A percentile compares a stretch with the other conserved stretches of the same genome.
phyloP scores from a whole-genome alignment of 371 early-diverging fungal genomes.

The Apophysomyces sp. region DNA sequence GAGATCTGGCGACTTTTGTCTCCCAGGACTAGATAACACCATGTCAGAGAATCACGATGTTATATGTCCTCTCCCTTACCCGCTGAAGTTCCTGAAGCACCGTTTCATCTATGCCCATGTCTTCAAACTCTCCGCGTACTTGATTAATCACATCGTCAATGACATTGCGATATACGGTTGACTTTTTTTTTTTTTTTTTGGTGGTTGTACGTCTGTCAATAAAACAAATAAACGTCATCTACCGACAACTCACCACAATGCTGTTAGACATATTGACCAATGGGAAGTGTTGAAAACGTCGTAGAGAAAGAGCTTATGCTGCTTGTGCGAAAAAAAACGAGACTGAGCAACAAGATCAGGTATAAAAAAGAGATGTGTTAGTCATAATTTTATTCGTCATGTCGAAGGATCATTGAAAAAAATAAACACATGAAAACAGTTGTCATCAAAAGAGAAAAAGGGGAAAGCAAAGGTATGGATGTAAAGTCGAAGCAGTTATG shows the following conservation, averaged over 20 bases:
- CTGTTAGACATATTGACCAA: constrained; percentile 40
- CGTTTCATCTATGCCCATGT: constrained; percentile 87
- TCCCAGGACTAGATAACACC: constrained; percentile 74
- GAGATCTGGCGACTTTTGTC: constrained; percentile 72
- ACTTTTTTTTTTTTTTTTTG: no score
- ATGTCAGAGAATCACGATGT: background rate
- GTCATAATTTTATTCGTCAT: background rate
- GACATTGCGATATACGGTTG: constrained; percentile 83
- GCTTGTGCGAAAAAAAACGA: background rate
- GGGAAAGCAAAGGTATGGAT: background rate
- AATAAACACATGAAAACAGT: background rate
- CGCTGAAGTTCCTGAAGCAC: constrained; percentile 86
- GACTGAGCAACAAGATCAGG: background rate
- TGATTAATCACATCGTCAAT: constrained; percentile 94
- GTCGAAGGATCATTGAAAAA: background rate
- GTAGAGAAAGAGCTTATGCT: background rate
- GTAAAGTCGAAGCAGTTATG: background rate
- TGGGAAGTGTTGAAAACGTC: constrained; percentile 2
- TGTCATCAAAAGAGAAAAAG: background rate
- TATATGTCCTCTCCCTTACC: constrained; percentile 41
- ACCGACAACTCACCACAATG: constrained; percentile 38
- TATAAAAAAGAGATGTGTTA: background rate
- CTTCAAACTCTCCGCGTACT: constrained; percentile 87
- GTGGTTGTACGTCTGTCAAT: background rate
- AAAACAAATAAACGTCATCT: constrained; percentile 1